Evolutionary conservation across 2,329 filamentous ascomycete genomes (phyloP), one percentile per base, ranked within the genome.

Genomic region (Stenocarpella maydis): DNA sequence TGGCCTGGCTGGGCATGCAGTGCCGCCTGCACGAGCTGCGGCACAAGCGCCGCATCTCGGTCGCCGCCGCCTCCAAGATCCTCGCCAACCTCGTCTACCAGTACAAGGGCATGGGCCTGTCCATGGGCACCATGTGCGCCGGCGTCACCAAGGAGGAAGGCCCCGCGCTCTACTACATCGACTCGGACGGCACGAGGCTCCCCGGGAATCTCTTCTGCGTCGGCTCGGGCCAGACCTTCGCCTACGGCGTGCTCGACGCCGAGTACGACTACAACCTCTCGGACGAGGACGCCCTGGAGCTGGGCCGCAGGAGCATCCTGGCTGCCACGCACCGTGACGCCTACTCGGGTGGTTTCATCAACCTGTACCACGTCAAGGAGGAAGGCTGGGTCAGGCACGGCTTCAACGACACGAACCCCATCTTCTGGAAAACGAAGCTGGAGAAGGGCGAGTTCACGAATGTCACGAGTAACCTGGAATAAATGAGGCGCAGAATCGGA

Each of bases 371-470:
- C 79, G 95, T 99, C 80, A 98, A 98, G 90, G 95, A 99, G 86
- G 92, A 94, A 73, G 96, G 96, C 76, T 99, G 96, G 96, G 95
- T 97, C 78, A 97, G 97, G 88, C 95, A 98, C 79, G 96, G 96
- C 72, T 99, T 99, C 88, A 94, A 86, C 78, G 96, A 99, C 82
- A 98, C 95, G 76, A 98, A 98, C 86, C 95, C 95, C 53, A 97
- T 98, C 79, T 99, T 99, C 91, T 99, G 96, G 96, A 92, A 97
- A 87, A 98, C 95, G 61, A 99, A 99, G 90, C 84, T 99, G 78
- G 92, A 97, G 81, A 97, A 97, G 89, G 95, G 95, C 81, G 96
- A 99, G 86, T 99, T 99, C 82, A 95, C 92, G 73, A 98, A 98
- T 80, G 95, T 98, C 66, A 97, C 93, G 69, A 93, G 92, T 76